These are phyloP conservation scores for Chlorella vulgaris DNA, from an alignment of 139 green algal genomes.

Conservation along the genomic window DNA sequence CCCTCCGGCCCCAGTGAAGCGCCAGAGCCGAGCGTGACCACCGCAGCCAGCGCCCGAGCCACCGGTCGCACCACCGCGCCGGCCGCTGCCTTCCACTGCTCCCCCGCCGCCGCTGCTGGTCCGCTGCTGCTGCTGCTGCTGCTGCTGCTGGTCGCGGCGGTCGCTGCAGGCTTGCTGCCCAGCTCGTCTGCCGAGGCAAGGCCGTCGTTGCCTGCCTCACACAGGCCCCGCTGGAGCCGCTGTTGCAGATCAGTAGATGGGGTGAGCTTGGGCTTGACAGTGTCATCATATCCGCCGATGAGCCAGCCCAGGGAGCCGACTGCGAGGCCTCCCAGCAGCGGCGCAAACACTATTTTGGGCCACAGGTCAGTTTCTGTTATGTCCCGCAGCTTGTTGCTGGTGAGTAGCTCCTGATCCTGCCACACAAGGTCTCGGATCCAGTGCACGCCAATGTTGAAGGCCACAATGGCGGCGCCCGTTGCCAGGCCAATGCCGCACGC, in stretches of 20 bases:
- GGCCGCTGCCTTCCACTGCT: neutral
- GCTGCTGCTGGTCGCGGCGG: neutral
- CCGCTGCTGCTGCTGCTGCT: neutral
- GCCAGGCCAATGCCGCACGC: constrained; percentile 56
- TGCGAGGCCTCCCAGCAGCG: constrained; percentile 30
- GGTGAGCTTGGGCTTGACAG: neutral
- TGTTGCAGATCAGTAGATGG: neutral
- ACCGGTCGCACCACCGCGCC: constrained; percentile 7
- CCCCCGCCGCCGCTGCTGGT: neutral
- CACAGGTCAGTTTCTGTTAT: constrained; percentile 27
- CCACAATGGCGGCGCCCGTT: constrained; percentile 56
- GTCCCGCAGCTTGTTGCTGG: constrained; percentile 16
- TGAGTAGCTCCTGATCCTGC: constrained; percentile 22
- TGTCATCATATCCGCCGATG: constrained; percentile 23
- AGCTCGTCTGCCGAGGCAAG: too few relatives aligned
- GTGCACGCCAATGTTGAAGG: constrained; percentile 62
- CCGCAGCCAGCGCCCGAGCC: constrained; percentile 14
- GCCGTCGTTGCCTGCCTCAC: too few relatives aligned
- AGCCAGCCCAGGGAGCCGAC: constrained; percentile 33
- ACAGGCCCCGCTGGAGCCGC: neutral
- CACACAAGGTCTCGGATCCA: constrained; percentile 45
- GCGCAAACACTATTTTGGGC: constrained; percentile 40
- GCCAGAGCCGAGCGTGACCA: constrained; percentile 51
- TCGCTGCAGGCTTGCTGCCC: too few relatives aligned
- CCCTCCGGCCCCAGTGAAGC: constrained; percentile 91